phyloP scores from a whole-genome alignment of 2,329 filamentous ascomycete genomes.

The Hypoxylon sp. region DNA sequence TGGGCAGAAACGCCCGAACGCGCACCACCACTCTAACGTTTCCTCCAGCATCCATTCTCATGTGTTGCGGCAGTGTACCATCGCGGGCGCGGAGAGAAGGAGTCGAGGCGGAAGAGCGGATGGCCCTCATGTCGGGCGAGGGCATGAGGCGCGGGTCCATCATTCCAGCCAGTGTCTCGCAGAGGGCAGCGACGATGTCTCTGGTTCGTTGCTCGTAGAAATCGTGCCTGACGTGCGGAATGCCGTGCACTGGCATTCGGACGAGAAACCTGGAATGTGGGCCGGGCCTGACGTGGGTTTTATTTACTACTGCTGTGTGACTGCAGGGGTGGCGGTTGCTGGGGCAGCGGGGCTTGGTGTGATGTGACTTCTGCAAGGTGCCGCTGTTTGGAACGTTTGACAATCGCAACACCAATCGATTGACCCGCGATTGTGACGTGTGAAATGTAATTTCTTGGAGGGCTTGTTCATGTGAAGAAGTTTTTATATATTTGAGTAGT shows the following conservation, averaged over 20 bases:
- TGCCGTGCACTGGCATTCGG: constrained; percentile 44
- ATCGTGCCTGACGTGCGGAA: constrained; percentile 41
- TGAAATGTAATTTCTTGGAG: neutral
- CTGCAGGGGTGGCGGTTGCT: constrained; percentile 20
- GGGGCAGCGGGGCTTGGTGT: constrained; percentile 10
- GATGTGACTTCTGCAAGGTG: neutral
- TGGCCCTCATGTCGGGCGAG: constrained; percentile 53
- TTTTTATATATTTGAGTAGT: neutral
- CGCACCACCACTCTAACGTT: constrained; percentile 88
- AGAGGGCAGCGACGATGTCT: constrained; percentile 41
- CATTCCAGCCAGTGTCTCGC: constrained; percentile 51
- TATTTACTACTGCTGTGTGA: constrained; percentile 39
- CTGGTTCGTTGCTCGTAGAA: constrained; percentile 44
- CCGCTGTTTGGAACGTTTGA: neutral
- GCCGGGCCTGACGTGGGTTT: constrained; percentile 6
- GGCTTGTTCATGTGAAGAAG: neutral
- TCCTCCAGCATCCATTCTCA: constrained; percentile 72
- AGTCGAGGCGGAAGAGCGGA: constrained; percentile 78
- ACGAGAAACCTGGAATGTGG: constrained; percentile 30
- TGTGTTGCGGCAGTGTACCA: constrained; percentile 69
- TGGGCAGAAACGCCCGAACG: constrained; percentile 80
- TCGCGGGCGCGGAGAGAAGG: constrained; percentile 81
- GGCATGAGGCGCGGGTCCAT: constrained; percentile 61
- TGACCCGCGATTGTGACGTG: constrained; percentile 19
- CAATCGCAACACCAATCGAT: neutral